Evolutionary conservation across 805 yeast genomes (phyloP), one percentile per base, ranked within the genome.

Genomic region (Wickerhamiella spandovensis): DNA sequence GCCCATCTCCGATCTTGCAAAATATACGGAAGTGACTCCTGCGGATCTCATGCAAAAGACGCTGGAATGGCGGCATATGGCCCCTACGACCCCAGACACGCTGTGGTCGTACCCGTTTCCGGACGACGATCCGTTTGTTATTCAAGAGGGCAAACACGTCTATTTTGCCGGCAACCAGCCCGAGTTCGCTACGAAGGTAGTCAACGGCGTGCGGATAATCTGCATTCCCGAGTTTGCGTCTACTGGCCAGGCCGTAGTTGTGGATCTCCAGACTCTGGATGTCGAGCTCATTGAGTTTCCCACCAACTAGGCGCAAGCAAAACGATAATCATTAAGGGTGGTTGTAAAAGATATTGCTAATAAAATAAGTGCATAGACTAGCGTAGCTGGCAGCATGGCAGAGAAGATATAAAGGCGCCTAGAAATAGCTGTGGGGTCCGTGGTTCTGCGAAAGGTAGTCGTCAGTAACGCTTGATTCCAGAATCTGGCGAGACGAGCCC

Each of bases 21-120:
- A 81, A 58, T 90, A 90, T 58, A 74, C 51, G 66, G 30, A 44
- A 1, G 21, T 37, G 1, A 7, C 48, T 4, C 56, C 83, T 50
- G 57, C 77, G 17, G 72, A 74, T 20, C 66, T 82, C 58, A 72
- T 90, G 69, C 84, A 81, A 57, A 72, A 78, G 15, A 82, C 85
- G 0, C 61, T 92, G 37, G 67, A 70, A 44, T 89, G 96, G 95
- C 90, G 88, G 59, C 86, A 86, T 60, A 71, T 85, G 22, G 80
- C 85, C 0, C 98, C 98, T 2, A 88, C 97, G 0, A 95, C 96
- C 1, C 98, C 98, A 0, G 97, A 92, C 61, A 92, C 98, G 0
- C 67, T 92, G 43, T 83, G 89, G 74, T 81, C 95, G 56, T 88
- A 86, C 58, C 97, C 98, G 0, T 89, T 73, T 59, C 74, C 75